Base-by-base conservation (phyloP, 305 asterid genomes). In the Fraxinus baroniana region DNA sequence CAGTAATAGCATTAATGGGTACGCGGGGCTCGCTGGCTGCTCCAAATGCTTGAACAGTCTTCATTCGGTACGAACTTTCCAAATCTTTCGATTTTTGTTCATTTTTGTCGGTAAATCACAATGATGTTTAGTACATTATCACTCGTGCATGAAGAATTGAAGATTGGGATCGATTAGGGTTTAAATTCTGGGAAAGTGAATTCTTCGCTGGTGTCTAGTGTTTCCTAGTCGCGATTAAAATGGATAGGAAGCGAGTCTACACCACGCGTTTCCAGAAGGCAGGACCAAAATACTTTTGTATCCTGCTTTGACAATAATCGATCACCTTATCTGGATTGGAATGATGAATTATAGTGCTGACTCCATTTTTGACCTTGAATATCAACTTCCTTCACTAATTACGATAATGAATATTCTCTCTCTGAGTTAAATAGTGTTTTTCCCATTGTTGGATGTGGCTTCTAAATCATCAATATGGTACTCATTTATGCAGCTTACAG, bases 1-100 rank as follows among this genome's bases (percentile, higher is more conserved):
- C 55, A 81, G 86, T 32, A 39, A 75, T 28, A 84, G 36, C 78
- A 84, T 78, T 5, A 85, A 60, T 84, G 88, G 86, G 17, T 89
- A 86, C 80, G 84, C 86, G 28, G 94, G 97, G 18, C 84, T 88
- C 9, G 89, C 86, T 26, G 93, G 91, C 13, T 95, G 98, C 86
- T 95, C 98, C 7, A 90, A 92, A 78, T 95, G 98, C 88, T 89
- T 95, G 62, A 83, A 82, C 79, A 81, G 80, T 73, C 98, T 95
- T 81, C 79, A 83, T 77, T 78, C 77, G 91, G 97, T 93, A 85
- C 24, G 89, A 26, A 3, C 15, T 15, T 71, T 76, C 30, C 41
- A 5, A 35, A 1, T 0, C 22, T 66, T 8, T 3, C 15, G 15
- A 0, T 20, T 64, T 60, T 62, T 28, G 2, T 8, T 7, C n/a